Evolutionary conservation across 1,284 basidiomycete genomes (phyloP).

Genomic region (Ceratobasidium sp.): DNA sequence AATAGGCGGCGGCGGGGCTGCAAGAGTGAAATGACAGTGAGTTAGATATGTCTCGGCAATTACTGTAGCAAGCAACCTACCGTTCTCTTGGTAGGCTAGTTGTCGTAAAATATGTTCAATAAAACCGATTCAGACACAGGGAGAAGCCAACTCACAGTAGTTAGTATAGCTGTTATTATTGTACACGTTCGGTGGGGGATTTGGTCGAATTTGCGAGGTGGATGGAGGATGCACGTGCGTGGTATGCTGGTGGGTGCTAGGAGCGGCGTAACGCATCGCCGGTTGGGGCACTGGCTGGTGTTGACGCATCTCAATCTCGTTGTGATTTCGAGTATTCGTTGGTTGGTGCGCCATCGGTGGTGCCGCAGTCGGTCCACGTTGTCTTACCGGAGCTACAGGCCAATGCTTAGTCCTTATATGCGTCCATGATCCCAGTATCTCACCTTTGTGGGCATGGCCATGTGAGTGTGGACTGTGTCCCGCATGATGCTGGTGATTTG

Average conservation of each 20-base stretch:
- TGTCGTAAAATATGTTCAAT: background rate
- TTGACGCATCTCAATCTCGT: background rate
- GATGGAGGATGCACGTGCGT: background rate
- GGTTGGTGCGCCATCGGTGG: slow-evolving; percentile 3
- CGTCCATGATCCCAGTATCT: background rate
- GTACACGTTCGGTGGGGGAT: background rate
- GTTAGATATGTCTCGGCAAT: background rate
- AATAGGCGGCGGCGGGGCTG: background rate
- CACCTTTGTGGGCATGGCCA: too few species aligned
- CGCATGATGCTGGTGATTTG: too few species aligned
- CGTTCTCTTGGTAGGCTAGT: background rate
- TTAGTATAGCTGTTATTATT: background rate
- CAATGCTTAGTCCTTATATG: background rate
- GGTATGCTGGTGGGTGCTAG: background rate
- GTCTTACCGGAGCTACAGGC: background rate
- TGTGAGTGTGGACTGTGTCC: too few species aligned
- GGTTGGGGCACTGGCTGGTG: background rate
- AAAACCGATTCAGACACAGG: too few species aligned
- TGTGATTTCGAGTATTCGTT: background rate
- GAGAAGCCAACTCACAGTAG: background rate
- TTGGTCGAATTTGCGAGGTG: background rate
- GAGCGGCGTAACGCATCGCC: background rate
- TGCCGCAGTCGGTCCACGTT: background rate
- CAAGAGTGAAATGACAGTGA: background rate
- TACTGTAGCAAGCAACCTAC: background rate